Evolutionary conservation across 495 filamentous ascomycete species (phyloP).

Genomic region (Penicillium atrosanguineum): DNA sequence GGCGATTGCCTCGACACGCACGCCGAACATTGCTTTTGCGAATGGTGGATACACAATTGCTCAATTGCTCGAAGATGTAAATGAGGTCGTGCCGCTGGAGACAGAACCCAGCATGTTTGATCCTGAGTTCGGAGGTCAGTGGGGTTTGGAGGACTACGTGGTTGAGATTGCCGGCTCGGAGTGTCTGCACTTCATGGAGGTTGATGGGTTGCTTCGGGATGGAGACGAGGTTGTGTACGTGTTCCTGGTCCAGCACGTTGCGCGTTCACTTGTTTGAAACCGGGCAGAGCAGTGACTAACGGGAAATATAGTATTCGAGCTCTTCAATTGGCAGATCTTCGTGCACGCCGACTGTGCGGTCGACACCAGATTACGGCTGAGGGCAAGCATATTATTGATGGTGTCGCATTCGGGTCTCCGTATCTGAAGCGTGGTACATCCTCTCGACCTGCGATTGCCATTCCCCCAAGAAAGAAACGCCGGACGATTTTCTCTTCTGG

Average conservation of each 20-base stretch:
- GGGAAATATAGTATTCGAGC: slow-evolving; percentile 67
- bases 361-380: slow-evolving; percentile 78
- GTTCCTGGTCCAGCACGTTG: not conserved
- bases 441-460: slow-evolving; percentile 63
- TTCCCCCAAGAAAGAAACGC: slow-evolving; percentile 73
- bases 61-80: slow-evolving; percentile 79
- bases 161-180: slow-evolving; percentile 84
- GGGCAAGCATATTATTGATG: slow-evolving; percentile 85
- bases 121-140: slow-evolving; percentile 51
- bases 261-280: not conserved
- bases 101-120: slow-evolving; percentile 47
- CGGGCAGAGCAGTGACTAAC: not conserved
- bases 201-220: slow-evolving; percentile 68
- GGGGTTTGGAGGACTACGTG: slow-evolving; percentile 90
- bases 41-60: slow-evolving; percentile 66
- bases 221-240: slow-evolving; percentile 83
- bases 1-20: slow-evolving; percentile 35
- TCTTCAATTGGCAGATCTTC: slow-evolving; percentile 70
- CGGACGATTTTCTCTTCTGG: slow-evolving; percentile 43
- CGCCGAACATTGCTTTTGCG: slow-evolving; percentile 46
- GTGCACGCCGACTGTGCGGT: slow-evolving; percentile 70
- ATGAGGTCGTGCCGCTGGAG: slow-evolving; percentile 81
- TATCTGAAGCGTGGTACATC: slow-evolving; percentile 54
- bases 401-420: slow-evolving; percentile 80
- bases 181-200: slow-evolving; percentile 80